Percentiles rank a stretch among this genome's conserved stretches.
phyloP scores from a whole-genome alignment of 495 filamentous ascomycete species.

The Penicillium soppii region DNA sequence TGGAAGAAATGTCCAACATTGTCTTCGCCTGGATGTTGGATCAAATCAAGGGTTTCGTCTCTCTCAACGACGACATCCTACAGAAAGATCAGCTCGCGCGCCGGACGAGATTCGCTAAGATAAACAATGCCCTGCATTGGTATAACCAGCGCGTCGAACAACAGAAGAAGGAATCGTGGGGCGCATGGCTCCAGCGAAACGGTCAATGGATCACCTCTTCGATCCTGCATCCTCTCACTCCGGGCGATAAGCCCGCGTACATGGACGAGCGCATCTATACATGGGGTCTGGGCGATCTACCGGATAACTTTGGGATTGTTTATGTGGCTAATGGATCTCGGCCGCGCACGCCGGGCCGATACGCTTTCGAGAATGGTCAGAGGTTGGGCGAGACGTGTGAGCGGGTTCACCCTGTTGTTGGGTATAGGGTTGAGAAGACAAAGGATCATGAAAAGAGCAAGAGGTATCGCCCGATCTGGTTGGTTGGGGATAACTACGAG shows the following conservation, averaged over 20 bases:
- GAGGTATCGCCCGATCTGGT: constrained; percentile 1
- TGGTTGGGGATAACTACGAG: neutral
- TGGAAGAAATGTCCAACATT: constrained; percentile 27
- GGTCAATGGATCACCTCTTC: constrained; percentile 1
- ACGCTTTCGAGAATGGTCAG: constrained; percentile 3
- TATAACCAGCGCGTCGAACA: neutral
- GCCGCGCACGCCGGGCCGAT: constrained; percentile 5
- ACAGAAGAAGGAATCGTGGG: neutral
- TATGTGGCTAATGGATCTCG: constrained; percentile 9
- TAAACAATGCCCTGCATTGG: neutral
- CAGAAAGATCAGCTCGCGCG: constrained; percentile 1
- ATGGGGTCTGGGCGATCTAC: constrained; percentile 18
- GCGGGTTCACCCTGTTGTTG: constrained; percentile 12
- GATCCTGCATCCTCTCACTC: constrained; percentile 2
- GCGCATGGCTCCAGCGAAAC: neutral
- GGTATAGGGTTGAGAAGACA: constrained; percentile 8
- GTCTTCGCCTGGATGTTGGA: constrained; percentile 25
- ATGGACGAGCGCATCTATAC: constrained; percentile 7
- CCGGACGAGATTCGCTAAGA: neutral
- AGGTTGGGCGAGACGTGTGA: constrained; percentile 13
- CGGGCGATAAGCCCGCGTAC: neutral
- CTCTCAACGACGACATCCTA: constrained; percentile 16
- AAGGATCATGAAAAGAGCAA: neutral
- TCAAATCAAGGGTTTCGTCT: constrained; percentile 15
- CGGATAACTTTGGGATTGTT: constrained; percentile 11